Conservation (phyloP, 345 rosid species). For the Citrus cavaleriei region DNA sequence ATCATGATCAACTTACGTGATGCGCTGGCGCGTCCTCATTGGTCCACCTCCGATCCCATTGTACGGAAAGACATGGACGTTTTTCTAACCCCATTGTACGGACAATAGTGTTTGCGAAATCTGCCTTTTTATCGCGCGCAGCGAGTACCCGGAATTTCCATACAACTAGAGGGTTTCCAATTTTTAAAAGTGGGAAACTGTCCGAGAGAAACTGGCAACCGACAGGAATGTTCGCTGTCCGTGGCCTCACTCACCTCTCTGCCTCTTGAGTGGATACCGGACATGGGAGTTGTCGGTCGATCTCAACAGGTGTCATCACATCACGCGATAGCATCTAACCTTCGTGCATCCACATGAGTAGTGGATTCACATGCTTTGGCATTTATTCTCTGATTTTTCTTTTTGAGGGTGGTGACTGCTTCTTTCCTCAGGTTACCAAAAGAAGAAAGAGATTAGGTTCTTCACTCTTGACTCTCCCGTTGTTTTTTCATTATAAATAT, state of each 20-base stretch:
- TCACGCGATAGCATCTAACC: constrained; percentile 9
- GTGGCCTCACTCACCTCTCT: constrained; percentile 2
- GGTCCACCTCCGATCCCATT: not conserved
- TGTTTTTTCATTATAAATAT: not conserved
- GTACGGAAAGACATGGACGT: constrained; percentile 24
- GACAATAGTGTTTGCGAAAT: not conserved
- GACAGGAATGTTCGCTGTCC: constrained; percentile 65
- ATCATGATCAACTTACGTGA: not conserved
- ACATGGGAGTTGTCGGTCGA: constrained; percentile 40
- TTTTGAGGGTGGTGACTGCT: constrained; percentile 25
- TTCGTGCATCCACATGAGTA: constrained; percentile 25
- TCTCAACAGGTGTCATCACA: constrained; percentile 36
- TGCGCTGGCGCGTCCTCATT: constrained; percentile 16
- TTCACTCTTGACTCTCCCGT: not conserved
- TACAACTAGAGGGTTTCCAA: constrained; percentile 7
- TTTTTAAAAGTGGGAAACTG: constrained; percentile 12
- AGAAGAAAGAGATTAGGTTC: constrained; percentile 61
- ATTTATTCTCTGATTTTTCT: constrained; percentile 41
- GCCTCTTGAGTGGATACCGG: constrained; percentile 44
- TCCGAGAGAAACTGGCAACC: constrained; percentile 69
- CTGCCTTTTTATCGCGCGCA: constrained; percentile 4
- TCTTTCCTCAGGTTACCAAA: constrained; percentile 41
- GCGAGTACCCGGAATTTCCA: constrained; percentile 25
- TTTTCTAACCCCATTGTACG: constrained; percentile 27
- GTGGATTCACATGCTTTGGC: constrained; percentile 27